Evolutionary conservation across 352 stramenopile genomes (phyloP).

Genomic region (Blastocystis sp.): DNA sequence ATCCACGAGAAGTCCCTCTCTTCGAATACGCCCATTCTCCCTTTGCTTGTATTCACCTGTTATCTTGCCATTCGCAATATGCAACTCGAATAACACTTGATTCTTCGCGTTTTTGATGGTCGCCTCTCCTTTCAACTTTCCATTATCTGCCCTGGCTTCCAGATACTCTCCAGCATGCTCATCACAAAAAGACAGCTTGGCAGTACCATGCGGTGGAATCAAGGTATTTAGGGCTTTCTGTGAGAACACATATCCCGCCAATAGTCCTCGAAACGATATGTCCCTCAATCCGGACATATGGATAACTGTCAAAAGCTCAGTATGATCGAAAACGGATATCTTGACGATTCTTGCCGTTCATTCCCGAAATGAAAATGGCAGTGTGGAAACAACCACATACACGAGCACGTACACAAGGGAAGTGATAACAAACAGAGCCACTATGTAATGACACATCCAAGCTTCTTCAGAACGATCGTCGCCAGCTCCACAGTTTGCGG

Average conservation of each 20-base stretch:
- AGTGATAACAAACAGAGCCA: conserved; percentile 38
- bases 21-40: neutral
- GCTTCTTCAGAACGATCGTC: conserved; percentile 18
- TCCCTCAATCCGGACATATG: neutral
- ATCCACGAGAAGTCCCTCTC: neutral
- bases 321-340: neutral
- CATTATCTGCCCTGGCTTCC: neutral
- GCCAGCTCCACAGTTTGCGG: neutral
- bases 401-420: too few relatives aligned
- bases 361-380: too few relatives aligned
- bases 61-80: conserved; percentile 15
- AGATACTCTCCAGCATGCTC: neutral
- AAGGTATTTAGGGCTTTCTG: neutral
- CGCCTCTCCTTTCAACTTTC: conserved; percentile 13
- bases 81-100: neutral
- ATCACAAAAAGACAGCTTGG: neutral
- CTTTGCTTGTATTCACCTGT: neutral
- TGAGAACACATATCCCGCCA: neutral
- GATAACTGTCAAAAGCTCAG: neutral
- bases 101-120: neutral
- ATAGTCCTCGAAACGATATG: neutral
- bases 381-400: too few relatives aligned
- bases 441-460: conserved; percentile 24
- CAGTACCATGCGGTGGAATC: neutral
- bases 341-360: too few relatives aligned